These are phyloP conservation scores for Globisporangium paddicum DNA, from an alignment of 352 stramenopile species.

Conservation along the genomic window DNA sequence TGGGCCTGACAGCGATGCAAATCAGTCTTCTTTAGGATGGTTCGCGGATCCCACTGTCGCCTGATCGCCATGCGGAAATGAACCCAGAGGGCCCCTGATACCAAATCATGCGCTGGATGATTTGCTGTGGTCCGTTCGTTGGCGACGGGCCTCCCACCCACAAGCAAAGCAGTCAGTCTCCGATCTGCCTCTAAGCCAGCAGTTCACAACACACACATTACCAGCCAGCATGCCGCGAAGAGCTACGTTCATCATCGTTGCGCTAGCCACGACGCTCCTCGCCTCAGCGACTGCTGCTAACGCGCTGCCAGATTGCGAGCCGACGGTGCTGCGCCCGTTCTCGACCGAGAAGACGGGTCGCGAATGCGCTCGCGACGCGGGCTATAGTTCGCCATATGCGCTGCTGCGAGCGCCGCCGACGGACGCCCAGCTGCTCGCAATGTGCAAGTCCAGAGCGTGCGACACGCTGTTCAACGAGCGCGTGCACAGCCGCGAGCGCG, in stretches of 20 bases:
- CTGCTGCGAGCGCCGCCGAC: conserved; percentile 2
- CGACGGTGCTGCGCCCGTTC: conserved; percentile 2
- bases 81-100: neutral
- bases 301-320: neutral
- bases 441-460: conserved; percentile 10
- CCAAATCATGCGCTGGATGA: neutral
- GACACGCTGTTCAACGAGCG: conserved; percentile 1
- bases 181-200: neutral
- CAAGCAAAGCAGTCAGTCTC: neutral
- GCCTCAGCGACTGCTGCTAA: no score
- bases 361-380: conserved; percentile 7
- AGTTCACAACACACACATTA: neutral
- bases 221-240: neutral
- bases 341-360: neutral
- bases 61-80: neutral
- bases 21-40: neutral
- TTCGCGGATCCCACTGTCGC: neutral
- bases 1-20: neutral
- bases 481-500: neutral
- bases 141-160: neutral
- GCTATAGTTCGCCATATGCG: conserved; percentile 2
- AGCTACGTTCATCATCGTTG: neutral
- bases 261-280: neutral
- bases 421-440: conserved; percentile 4
- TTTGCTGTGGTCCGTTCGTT: neutral